phyloP scores from a whole-genome alignment of 2,329 filamentous ascomycete species.

The Talaromyces verruculosus region DNA sequence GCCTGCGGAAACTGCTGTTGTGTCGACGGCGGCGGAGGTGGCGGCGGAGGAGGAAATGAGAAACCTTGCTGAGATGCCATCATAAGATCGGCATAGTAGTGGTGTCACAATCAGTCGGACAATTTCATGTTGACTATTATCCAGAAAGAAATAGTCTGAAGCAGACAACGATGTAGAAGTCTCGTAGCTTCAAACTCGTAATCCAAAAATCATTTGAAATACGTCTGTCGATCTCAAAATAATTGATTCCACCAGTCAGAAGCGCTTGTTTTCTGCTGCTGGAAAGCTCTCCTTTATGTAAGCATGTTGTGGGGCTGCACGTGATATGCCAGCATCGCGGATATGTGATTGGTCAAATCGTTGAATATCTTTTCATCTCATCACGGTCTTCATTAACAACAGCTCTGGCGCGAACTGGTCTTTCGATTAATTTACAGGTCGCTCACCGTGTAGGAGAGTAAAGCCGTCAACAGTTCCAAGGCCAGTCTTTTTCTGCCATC shows the following conservation, averaged over 20 bases:
- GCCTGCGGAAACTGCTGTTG: slow-evolving; percentile 25
- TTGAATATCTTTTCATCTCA: slow-evolving; percentile 8
- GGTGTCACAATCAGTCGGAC: not conserved
- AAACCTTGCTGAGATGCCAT: slow-evolving; percentile 45
- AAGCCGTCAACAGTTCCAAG: not conserved
- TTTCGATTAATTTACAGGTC: not conserved
- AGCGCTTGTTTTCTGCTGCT: not conserved
- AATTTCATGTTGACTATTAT: slow-evolving; percentile 4
- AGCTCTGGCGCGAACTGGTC: not conserved
- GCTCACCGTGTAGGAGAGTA: not conserved
- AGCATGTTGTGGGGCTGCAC: not conserved
- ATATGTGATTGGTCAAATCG: not conserved
- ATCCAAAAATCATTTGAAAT: not conserved
- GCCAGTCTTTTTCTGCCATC: not conserved
- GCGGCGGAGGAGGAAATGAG: slow-evolving; percentile 49
- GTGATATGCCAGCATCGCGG: not conserved
- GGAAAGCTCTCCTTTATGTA: not conserved
- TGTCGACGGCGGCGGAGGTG: slow-evolving; percentile 33
- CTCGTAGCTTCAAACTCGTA: not conserved
- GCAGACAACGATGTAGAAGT: not conserved
- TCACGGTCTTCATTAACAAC: not conserved
- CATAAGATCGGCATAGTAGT: slow-evolving; percentile 23
- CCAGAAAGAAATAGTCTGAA: not conserved
- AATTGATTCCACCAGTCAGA: slow-evolving; percentile 12
- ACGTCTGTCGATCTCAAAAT: slow-evolving; percentile 4